Percentiles rank a stretch among this genome's conserved stretches.
Evolutionary conservation across 2,329 filamentous ascomycete genomes (phyloP).

Genomic region (Triangularia verruculosa): DNA sequence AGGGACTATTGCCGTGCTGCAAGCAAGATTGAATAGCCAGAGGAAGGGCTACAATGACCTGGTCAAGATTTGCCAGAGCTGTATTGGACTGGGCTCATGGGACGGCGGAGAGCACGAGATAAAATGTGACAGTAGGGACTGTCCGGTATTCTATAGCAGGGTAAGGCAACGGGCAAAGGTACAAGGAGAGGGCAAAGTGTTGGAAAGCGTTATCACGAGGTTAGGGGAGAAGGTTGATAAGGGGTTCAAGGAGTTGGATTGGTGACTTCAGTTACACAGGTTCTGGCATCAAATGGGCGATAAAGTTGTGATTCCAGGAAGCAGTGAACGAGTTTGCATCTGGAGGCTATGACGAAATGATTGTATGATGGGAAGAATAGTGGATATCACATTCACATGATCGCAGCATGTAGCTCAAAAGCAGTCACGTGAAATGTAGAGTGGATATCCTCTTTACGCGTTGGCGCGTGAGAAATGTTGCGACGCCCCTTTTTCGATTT

Average conservation of each 20-base stretch:
- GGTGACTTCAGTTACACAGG: slow-evolving; percentile 1
- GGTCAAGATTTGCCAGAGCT: slow-evolving; percentile 72
- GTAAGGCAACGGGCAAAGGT: slow-evolving; percentile 57
- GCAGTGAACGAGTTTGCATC: neutral
- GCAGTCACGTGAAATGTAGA: neutral
- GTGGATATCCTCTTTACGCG: neutral
- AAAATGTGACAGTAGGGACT: slow-evolving; percentile 87
- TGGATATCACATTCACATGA: too few relatives aligned
- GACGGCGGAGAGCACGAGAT: slow-evolving; percentile 58
- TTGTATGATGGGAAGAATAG: neutral
- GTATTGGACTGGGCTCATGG: slow-evolving; percentile 66
- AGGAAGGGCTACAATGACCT: slow-evolving; percentile 65
- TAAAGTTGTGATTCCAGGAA: neutral
- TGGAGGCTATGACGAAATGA: neutral
- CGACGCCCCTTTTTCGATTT: neutral
- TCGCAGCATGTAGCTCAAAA: neutral
- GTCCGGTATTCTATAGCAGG: slow-evolving; percentile 83
- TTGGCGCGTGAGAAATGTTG: neutral
- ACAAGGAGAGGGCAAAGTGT: slow-evolving; percentile 38
- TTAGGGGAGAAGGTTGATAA: slow-evolving; percentile 29
- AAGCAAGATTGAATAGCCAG: slow-evolving; percentile 56
- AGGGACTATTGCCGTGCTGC: slow-evolving; percentile 61
- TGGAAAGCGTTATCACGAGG: slow-evolving; percentile 35
- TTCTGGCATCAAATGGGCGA: neutral
- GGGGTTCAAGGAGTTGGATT: slow-evolving; percentile 3